A percentile compares a stretch with the other conserved stretches of the same genome.
Evolutionary conservation across 1,284 basidiomycete genomes (phyloP).

Genomic region (Sporisorium exsertum): DNA sequence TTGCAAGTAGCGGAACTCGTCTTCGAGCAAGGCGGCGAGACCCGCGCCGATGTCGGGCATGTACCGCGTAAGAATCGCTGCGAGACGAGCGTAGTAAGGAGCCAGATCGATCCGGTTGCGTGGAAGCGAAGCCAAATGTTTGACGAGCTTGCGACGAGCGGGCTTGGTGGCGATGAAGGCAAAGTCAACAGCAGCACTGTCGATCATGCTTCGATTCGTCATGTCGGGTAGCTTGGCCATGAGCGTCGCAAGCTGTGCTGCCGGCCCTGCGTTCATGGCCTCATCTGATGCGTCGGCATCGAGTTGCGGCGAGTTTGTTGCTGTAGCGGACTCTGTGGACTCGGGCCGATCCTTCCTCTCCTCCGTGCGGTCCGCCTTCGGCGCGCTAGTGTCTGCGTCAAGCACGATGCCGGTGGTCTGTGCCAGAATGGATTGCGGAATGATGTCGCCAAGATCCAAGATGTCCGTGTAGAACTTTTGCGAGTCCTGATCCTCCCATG

Average conservation of each 20-base stretch:
- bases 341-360: background rate
- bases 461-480: slow-evolving; percentile 93
- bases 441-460: slow-evolving; percentile 88
- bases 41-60: slow-evolving; percentile 93
- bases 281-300: slow-evolving; percentile 39
- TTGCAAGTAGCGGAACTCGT: slow-evolving; percentile 96
- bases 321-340: slow-evolving; percentile 7
- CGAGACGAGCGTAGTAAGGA: slow-evolving; percentile 90
- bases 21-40: slow-evolving; percentile 84
- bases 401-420: slow-evolving; percentile 25
- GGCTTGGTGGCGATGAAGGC: slow-evolving; percentile 96
- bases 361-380: slow-evolving; percentile 69
- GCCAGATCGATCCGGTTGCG: slow-evolving; percentile 90
- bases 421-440: slow-evolving; percentile 87
- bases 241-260: slow-evolving; percentile 90
- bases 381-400: slow-evolving; percentile 73
- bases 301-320: slow-evolving; percentile 31
- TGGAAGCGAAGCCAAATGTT: slow-evolving; percentile 79
- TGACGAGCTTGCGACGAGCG: slow-evolving; percentile 87
- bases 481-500: slow-evolving; percentile 99
- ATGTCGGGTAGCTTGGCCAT: slow-evolving; percentile 92
- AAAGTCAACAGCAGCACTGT: slow-evolving; percentile 94
- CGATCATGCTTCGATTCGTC: slow-evolving; percentile 89
- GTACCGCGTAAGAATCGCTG: slow-evolving; percentile 87
- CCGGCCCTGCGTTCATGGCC: slow-evolving; percentile 78